These are phyloP conservation scores for Bidens hawaiensis DNA, from an alignment of 140 eudicot genomes.

Conservation along the genomic window DNA sequence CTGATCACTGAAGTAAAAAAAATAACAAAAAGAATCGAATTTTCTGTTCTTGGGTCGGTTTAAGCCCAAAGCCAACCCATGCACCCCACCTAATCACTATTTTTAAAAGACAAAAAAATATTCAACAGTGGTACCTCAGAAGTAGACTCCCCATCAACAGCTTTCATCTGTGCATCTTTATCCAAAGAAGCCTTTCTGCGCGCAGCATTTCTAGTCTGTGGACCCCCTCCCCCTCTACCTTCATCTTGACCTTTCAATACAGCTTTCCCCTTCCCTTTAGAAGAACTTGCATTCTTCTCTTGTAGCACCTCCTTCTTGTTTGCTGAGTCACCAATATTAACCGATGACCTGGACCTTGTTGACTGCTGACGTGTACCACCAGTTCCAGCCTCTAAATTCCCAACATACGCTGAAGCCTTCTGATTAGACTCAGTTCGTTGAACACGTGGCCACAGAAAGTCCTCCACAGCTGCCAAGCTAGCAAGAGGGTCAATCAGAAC, in stretches of 20 bases:
- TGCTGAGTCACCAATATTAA: conserved; percentile 49
- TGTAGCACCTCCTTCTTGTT: conserved; percentile 41
- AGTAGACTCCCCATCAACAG: conserved; percentile 68
- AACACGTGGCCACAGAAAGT: conserved; percentile 94
- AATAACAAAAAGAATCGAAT: too few relatives aligned
- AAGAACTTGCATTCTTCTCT: conserved; percentile 63
- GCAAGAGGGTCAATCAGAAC: conserved; percentile 93
- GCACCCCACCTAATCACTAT: neutral
- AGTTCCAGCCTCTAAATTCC: conserved; percentile 62
- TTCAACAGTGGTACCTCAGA: conserved; percentile 62
- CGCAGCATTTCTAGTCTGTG: conserved; percentile 89
- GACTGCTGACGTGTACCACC: conserved; percentile 60
- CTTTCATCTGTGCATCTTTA: conserved; percentile 68
- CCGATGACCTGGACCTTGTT: conserved; percentile 65
- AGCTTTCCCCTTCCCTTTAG: conserved; percentile 91
- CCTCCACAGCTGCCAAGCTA: conserved; percentile 93
- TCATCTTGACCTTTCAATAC: conserved; percentile 55
- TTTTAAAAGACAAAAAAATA: neutral
- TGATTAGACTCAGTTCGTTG: conserved; percentile 76
- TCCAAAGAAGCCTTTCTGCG: conserved; percentile 75
- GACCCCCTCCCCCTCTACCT: conserved; percentile 80
- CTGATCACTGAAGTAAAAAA: too few relatives aligned
- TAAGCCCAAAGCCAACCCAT: too few relatives aligned
- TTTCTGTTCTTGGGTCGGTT: too few relatives aligned
- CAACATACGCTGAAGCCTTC: conserved; percentile 52